Conservation (phyloP, 169 alveolate species). For the Eimeria brunetti region DNA sequence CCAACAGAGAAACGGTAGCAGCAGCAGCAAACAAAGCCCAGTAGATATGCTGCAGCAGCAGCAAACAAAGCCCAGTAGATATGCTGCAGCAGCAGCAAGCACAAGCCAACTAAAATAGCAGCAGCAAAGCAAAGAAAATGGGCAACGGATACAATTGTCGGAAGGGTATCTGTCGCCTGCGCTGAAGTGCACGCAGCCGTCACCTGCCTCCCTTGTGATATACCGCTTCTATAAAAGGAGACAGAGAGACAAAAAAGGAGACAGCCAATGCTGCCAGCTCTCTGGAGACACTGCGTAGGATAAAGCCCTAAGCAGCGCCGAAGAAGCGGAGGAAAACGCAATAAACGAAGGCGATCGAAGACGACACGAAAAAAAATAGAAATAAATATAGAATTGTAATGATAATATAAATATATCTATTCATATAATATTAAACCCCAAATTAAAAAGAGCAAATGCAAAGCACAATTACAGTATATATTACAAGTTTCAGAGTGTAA, state of each 20-base stretch:
- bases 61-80: too few relatives aligned
- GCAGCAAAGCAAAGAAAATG: not conserved
- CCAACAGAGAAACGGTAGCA: not conserved
- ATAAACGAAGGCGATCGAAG: too few relatives aligned
- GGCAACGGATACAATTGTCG: not conserved
- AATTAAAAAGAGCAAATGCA: too few relatives aligned
- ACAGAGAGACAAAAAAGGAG: not conserved
- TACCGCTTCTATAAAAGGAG: not conserved
- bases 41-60: too few relatives aligned
- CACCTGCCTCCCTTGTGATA: conserved; percentile 57
- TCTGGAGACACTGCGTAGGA: not conserved
- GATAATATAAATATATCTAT: too few relatives aligned
- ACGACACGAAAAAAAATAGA: not conserved
- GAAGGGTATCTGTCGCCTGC: conserved; percentile 74
- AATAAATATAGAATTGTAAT: not conserved
- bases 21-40: not conserved
- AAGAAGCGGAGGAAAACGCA: not conserved
- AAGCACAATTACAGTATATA: too few relatives aligned
- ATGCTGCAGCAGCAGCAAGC: too few relatives aligned
- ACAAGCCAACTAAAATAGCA: not conserved
- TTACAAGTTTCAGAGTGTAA: too few relatives aligned
- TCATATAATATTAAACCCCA: too few relatives aligned
- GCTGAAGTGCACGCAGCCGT: conserved; percentile 47
- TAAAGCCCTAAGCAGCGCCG: not conserved
- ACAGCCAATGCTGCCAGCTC: not conserved